phyloP scores from a whole-genome alignment of 2,329 filamentous ascomycete genomes.

The Alternaria conjuncta region DNA sequence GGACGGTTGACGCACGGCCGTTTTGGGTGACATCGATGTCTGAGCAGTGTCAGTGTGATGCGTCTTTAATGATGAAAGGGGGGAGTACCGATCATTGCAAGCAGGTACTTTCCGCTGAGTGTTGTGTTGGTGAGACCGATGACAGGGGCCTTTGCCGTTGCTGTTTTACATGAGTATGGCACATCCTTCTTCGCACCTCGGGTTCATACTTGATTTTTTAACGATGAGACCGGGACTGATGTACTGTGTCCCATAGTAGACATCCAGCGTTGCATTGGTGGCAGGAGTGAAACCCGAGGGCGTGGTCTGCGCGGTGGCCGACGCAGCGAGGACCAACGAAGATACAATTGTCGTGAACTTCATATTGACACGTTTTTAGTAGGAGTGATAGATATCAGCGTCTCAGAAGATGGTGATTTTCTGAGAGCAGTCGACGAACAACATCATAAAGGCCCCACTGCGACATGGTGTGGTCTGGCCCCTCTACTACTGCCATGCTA shows the following conservation, averaged over 20 bases:
- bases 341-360: conserved; percentile 8
- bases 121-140: conserved; percentile 33
- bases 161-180: conserved; percentile 14
- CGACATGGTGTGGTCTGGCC: background rate
- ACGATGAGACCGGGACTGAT: conserved; percentile 37
- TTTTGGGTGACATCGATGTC: conserved; percentile 16
- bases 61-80: conserved; percentile 13
- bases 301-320: conserved; percentile 27
- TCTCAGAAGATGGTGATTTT: background rate
- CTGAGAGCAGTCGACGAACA: background rate
- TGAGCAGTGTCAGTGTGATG: background rate
- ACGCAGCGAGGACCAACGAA: conserved; percentile 18
- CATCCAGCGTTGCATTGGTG: conserved; percentile 33
- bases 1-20: conserved; percentile 27
- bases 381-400: background rate
- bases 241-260: conserved; percentile 39
- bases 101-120: conserved; percentile 34
- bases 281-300: conserved; percentile 33
- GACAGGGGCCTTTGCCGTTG: conserved; percentile 22
- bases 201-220: conserved; percentile 33
- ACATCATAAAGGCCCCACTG: background rate
- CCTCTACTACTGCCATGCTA: background rate
- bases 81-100: conserved; percentile 38
- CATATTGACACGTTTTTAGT: conserved; percentile 5
- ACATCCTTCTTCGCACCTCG: background rate